These are phyloP conservation scores for Macrolepiota albuminosa DNA, from an alignment of 768 basidiomycete genomes.

Conservation along the genomic window DNA sequence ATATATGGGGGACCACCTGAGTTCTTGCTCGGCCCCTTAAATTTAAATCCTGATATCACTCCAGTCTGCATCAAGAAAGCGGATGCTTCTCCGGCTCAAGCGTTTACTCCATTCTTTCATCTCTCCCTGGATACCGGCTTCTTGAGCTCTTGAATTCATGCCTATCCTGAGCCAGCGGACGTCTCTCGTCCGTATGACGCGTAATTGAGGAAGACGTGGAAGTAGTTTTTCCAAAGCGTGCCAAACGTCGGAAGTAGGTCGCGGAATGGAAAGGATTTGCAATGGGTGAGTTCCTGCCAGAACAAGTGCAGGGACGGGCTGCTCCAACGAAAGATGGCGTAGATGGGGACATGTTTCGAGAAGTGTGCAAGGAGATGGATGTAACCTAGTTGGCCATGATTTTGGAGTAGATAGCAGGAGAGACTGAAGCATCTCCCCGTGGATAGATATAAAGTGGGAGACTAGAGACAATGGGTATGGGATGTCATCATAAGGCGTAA, in stretches of 20 bases:
- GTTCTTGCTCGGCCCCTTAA: background rate
- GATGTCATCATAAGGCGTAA: constrained; percentile 73
- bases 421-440: constrained; percentile 54
- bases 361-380: constrained; percentile 46
- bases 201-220: constrained; percentile 51
- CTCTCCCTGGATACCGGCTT: constrained; percentile 77
- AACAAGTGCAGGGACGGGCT: constrained; percentile 52
- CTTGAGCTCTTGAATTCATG: constrained; percentile 58
- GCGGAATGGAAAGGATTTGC: constrained; percentile 67
- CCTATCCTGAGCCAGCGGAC: constrained; percentile 71
- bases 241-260: constrained; percentile 63
- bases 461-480: constrained; percentile 54
- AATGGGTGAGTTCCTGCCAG: constrained; percentile 37
- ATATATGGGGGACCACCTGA: background rate
- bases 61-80: constrained; percentile 73
- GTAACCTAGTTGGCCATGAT: constrained; percentile 58
- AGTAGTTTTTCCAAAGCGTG: constrained; percentile 48
- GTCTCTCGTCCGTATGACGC: constrained; percentile 57
- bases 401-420: constrained; percentile 67
- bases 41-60: constrained; percentile 33
- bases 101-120: constrained; percentile 71
- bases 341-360: constrained; percentile 49
- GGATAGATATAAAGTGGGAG: constrained; percentile 52
- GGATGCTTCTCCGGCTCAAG: constrained; percentile 51
- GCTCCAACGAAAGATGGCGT: constrained; percentile 69